phyloP scores from a whole-genome alignment of 495 filamentous ascomycete species.

The Haplographium delicatum region DNA sequence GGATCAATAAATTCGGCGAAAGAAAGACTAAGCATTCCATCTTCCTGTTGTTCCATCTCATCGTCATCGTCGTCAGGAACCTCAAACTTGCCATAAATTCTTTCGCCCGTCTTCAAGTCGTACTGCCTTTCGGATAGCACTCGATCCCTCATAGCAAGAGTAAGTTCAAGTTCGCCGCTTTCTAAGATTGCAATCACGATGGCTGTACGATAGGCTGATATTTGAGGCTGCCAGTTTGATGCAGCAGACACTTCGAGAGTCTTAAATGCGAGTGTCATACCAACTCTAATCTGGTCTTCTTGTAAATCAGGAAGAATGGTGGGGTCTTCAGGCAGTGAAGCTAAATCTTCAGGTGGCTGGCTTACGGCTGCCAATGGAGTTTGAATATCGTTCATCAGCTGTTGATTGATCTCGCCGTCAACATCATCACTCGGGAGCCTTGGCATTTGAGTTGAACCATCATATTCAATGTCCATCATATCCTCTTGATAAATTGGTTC shows the following conservation, averaged over 20 bases:
- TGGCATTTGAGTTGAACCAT: slow-evolving; percentile 8
- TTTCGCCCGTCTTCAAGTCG: slow-evolving; percentile 51
- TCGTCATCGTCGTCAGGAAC: slow-evolving; percentile 54
- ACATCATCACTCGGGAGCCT: slow-evolving; percentile 17
- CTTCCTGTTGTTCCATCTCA: slow-evolving; percentile 44
- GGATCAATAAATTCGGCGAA: slow-evolving; percentile 58
- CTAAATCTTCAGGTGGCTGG: slow-evolving; percentile 53
- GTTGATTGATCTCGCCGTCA: slow-evolving; percentile 27
- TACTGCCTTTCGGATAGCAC: slow-evolving; percentile 40
- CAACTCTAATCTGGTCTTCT: slow-evolving; percentile 47
- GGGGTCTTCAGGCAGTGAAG: slow-evolving; percentile 59
- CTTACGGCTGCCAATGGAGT: slow-evolving; percentile 27
- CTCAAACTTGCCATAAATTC: slow-evolving; percentile 60
- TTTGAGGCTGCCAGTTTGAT: slow-evolving; percentile 71
- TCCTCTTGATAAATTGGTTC: slow-evolving; percentile 51
- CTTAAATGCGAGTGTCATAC: slow-evolving; percentile 76
- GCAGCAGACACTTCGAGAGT: slow-evolving; percentile 66
- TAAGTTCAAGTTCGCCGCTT: slow-evolving; percentile 46
- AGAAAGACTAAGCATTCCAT: slow-evolving; percentile 45
- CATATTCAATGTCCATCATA: slow-evolving; percentile 17
- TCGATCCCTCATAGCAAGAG: slow-evolving; percentile 66
- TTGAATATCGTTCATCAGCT: slow-evolving; percentile 29
- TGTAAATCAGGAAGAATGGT: slow-evolving; percentile 48
- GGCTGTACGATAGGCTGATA: slow-evolving; percentile 64
- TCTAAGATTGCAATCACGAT: slow-evolving; percentile 48